phyloP scores from a whole-genome alignment of 73 alveolate species.

The Breviolum minutum region DNA sequence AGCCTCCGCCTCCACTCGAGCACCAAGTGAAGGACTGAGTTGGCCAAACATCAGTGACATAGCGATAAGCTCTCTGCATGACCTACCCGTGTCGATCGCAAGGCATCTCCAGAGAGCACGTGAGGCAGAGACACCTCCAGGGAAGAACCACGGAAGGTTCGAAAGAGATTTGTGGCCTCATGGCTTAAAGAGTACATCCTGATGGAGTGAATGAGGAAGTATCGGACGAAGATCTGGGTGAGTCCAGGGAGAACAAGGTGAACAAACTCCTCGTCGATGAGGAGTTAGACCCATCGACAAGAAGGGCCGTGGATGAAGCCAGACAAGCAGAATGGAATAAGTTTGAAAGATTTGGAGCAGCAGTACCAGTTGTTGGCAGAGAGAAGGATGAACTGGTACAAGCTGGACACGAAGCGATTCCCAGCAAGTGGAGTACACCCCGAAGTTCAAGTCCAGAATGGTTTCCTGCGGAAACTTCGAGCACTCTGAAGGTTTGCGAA shows the following conservation, averaged over 20 bases:
- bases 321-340: constrained; percentile 8
- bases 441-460: neutral
- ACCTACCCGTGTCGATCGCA: neutral
- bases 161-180: neutral
- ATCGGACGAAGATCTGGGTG: too few relatives aligned
- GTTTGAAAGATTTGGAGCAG: constrained; percentile 16
- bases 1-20: too few relatives aligned
- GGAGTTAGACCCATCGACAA: neutral
- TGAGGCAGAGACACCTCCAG: too few relatives aligned
- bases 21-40: too few relatives aligned
- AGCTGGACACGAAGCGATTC: neutral
- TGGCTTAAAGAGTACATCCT: neutral
- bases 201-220: neutral
- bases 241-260: neutral
- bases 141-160: neutral
- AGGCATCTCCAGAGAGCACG: neutral
- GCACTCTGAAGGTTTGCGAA: neutral
- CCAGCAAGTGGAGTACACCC: neutral
- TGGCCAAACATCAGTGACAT: neutral
- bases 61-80: neutral
- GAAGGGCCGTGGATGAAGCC: neutral
- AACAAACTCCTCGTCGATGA: neutral
- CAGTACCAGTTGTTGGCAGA: neutral
- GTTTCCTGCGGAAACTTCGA: constrained; percentile 12
- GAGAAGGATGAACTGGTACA: neutral